Evolutionary conservation across 495 filamentous ascomycete genomes (phyloP).

Genomic region (Lindgomyces ingoldianus): DNA sequence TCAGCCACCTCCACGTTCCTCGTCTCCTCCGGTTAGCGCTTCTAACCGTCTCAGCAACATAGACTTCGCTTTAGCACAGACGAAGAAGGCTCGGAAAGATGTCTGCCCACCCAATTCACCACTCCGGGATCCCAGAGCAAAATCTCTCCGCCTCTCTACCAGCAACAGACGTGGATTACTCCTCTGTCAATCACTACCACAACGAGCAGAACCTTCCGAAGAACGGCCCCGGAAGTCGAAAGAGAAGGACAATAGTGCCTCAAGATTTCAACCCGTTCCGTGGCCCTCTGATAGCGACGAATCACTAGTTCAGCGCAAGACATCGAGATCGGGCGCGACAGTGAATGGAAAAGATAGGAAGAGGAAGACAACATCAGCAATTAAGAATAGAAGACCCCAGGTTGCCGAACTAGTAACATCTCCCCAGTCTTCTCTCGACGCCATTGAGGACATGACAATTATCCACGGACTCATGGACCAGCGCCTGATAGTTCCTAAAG

Average conservation of each 20-base stretch:
- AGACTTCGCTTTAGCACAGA: neutral
- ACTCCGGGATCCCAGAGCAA: constrained; percentile 25
- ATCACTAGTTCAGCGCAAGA: neutral
- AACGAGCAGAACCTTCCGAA: neutral
- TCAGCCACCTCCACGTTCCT: constrained; percentile 4
- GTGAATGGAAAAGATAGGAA: neutral
- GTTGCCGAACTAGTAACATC: too few species aligned
- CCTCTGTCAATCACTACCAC: constrained; percentile 17
- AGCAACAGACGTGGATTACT: constrained; percentile 20
- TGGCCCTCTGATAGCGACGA: constrained; percentile 17
- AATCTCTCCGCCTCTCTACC: constrained; percentile 28
- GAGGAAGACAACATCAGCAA: neutral
- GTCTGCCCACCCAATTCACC: constrained; percentile 6
- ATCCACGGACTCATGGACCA: constrained; percentile 33
- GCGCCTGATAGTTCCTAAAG: constrained; percentile 6
- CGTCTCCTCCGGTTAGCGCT: constrained; percentile 31
- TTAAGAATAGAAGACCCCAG: too few species aligned
- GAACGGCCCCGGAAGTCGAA: constrained; percentile 7
- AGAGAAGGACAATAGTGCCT: neutral
- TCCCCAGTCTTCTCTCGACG: constrained; percentile 9
- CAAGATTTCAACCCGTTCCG: neutral
- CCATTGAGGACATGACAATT: constrained; percentile 29
- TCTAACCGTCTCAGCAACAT: constrained; percentile 30
- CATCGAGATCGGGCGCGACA: neutral
- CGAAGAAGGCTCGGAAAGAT: neutral